Percentiles rank a stretch among this genome's conserved stretches.
Conservation (phyloP, 208 protist genomes). For the Eutreptiella sp. region DNA sequence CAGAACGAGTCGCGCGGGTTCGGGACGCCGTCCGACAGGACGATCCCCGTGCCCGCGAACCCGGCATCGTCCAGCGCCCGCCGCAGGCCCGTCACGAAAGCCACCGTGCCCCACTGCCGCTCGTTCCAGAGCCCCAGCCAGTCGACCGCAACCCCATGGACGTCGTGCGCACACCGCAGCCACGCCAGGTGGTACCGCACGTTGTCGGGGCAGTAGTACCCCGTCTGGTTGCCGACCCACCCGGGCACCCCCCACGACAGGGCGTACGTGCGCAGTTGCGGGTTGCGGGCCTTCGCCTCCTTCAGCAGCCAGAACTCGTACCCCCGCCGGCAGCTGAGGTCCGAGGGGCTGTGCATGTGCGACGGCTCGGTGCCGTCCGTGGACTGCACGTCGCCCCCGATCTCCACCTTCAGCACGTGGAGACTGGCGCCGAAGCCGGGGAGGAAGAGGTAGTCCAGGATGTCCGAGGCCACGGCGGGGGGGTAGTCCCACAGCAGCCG, state of each 20-base stretch:
- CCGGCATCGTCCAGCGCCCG: conserved; percentile 1
- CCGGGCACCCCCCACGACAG: conserved; percentile 24
- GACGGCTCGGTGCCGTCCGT: conserved; percentile 29
- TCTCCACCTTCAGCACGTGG: conserved; percentile 29
- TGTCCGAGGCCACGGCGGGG: conserved; percentile 9
- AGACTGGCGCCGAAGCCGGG: conserved; percentile 27
- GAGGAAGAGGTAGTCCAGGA: conserved; percentile 29
- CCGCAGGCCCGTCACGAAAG: conserved; percentile 8
- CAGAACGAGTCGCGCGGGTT: too few species aligned
- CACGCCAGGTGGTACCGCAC: conserved; percentile 17
- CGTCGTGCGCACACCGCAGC: conserved; percentile 7
- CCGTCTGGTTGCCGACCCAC: conserved; percentile 24
- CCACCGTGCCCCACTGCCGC: not conserved
- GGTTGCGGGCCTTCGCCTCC: conserved; percentile 30
- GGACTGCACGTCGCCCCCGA: conserved; percentile 22
- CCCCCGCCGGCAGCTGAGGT: conserved; percentile 11
- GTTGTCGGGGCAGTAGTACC: not conserved
- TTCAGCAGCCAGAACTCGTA: conserved; percentile 33
- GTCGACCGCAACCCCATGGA: conserved; percentile 21
- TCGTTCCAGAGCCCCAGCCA: conserved; percentile 32
- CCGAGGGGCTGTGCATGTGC: conserved; percentile 25
- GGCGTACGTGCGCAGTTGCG: conserved; percentile 23
- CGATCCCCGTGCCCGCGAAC: conserved; percentile 19
- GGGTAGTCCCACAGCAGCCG: conserved; percentile 23
- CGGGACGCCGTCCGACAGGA: conserved; percentile 2